phyloP scores from a whole-genome alignment of 257 asterid genomes.

The Solanum arcanum region DNA sequence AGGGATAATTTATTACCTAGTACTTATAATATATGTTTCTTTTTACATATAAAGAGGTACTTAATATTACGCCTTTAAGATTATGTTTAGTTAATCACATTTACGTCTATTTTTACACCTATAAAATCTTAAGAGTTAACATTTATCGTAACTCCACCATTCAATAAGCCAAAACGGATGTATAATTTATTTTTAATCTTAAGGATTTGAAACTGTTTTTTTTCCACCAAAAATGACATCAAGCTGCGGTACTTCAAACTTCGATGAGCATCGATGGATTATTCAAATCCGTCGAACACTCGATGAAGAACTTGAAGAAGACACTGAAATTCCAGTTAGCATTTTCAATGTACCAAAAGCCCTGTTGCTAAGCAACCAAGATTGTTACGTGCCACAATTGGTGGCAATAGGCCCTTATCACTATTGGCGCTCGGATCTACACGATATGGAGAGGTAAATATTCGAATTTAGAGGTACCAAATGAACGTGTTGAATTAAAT shows the following conservation, averaged over 20 bases:
- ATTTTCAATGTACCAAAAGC: constrained; percentile 44
- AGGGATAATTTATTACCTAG: background rate
- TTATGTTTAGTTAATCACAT: background rate
- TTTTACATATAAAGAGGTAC: background rate
- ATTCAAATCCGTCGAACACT: constrained; percentile 33
- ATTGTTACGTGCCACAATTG: constrained; percentile 40
- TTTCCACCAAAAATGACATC: background rate
- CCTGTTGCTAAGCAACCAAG: constrained; percentile 9
- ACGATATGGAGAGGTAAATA: constrained; percentile 40
- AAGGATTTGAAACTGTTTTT: background rate
- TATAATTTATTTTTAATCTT: background rate
- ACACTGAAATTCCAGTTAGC: constrained; percentile 30
- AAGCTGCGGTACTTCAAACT: constrained; percentile 4
- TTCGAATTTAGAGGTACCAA: background rate
- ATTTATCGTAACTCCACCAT: background rate
- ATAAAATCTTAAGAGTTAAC: background rate
- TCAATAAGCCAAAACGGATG: background rate
- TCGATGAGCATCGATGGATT: constrained; percentile 46
- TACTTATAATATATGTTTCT: background rate
- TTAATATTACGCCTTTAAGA: background rate
- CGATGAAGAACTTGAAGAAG: constrained; percentile 40
- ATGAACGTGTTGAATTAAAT: background rate
- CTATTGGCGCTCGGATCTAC: constrained; percentile 23
- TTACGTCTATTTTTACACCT: background rate
- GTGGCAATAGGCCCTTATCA: constrained; percentile 63